phyloP scores from a whole-genome alignment of 140 eudicot species.

The Eryngium alpinum region DNA sequence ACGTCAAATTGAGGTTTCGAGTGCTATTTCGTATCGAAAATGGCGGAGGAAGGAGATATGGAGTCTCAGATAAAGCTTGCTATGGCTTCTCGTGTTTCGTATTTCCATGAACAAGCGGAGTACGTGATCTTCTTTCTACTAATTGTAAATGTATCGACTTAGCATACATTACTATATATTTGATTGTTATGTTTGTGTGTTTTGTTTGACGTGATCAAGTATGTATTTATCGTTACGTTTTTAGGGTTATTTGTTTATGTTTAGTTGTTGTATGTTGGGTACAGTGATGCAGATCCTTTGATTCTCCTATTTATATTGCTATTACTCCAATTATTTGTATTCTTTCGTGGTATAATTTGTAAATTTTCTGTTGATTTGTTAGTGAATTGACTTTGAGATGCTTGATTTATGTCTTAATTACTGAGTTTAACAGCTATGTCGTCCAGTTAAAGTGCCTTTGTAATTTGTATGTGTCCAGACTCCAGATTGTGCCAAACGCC shows the following conservation, averaged over 20 bases:
- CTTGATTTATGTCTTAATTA: too few species aligned
- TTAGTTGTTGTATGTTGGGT: neutral
- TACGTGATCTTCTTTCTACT: neutral
- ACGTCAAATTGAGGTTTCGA: neutral
- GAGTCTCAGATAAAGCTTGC: conserved; percentile 13
- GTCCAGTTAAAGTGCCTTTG: too few species aligned
- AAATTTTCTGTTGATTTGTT: too few species aligned
- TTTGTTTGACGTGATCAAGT: too few species aligned
- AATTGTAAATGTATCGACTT: neutral
- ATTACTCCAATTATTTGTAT: neutral
- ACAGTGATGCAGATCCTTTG: too few species aligned
- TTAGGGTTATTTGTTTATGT: neutral
- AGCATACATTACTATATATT: neutral
- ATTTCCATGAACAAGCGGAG: conserved; percentile 16
- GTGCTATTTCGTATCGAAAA: neutral
- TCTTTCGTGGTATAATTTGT: neutral
- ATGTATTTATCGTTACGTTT: too few species aligned
- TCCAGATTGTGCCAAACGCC: too few species aligned
- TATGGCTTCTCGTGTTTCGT: conserved; percentile 5
- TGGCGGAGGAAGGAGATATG: conserved; percentile 12
- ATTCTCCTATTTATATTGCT: neutral
- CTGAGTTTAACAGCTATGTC: too few species aligned
- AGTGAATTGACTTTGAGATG: too few species aligned
- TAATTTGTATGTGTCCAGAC: too few species aligned
- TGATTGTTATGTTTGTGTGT: neutral